Evolutionary conservation across 495 filamentous ascomycete species (phyloP).

Genomic region (Penicillium bialowiezense): DNA sequence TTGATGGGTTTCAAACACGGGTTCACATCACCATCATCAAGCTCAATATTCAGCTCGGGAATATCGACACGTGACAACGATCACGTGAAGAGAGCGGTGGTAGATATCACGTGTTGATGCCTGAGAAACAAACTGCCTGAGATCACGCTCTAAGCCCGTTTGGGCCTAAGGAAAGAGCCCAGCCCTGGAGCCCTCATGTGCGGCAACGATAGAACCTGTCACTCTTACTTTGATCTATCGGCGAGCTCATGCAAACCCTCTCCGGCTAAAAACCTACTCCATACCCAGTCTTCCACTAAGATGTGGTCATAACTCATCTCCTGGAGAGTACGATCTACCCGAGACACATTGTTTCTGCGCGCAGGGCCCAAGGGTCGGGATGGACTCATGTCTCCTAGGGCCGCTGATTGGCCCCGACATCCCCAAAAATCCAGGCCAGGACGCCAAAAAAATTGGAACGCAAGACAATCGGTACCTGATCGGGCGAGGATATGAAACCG

Average conservation of each 20-base stretch:
- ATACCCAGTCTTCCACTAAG: background rate
- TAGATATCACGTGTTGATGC: too few species aligned
- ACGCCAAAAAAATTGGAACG: background rate
- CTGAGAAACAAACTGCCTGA: too few species aligned
- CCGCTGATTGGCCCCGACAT: background rate
- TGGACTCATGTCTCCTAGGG: background rate
- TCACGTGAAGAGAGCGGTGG: conserved; percentile 11
- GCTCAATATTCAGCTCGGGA: conserved; percentile 24
- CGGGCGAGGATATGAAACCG: conserved; percentile 3
- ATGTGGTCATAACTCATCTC: background rate
- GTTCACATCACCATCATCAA: conserved; percentile 16
- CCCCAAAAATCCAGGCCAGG: background rate
- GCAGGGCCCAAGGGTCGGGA: background rate
- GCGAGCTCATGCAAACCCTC: too few species aligned
- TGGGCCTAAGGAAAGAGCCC: too few species aligned
- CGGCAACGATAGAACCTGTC: too few species aligned
- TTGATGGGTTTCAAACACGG: conserved; percentile 9
- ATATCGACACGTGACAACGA: conserved; percentile 8
- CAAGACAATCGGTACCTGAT: conserved; percentile 7
- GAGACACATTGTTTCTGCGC: background rate
- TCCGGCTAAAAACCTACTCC: too few species aligned
- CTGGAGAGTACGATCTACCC: background rate
- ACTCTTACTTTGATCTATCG: too few species aligned
- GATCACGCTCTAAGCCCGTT: too few species aligned
- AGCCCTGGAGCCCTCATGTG: too few species aligned